These are phyloP conservation scores for Ziziphus jujuba DNA, from an alignment of 306 rosid genomes.

Conservation along the genomic window DNA sequence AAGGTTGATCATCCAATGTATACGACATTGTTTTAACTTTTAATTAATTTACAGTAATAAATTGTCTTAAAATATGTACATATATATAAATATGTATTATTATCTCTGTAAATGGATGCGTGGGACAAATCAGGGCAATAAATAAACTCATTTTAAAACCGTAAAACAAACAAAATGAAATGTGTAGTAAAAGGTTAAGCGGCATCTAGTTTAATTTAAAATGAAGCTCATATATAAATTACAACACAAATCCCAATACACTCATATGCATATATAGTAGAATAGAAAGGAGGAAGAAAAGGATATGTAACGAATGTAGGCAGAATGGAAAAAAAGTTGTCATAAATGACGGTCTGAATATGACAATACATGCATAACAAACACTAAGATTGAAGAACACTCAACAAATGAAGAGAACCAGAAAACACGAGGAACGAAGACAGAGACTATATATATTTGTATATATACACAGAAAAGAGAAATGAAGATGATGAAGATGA, in stretches of 20 bases:
- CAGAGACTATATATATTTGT: neutral
- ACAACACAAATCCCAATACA: too few relatives aligned
- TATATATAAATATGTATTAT: too few relatives aligned
- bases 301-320: neutral
- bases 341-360: neutral
- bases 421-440: too few relatives aligned
- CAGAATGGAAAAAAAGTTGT: neutral
- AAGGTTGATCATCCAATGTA: constrained; percentile 13
- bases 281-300: neutral
- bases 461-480: neutral
- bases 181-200: too few relatives aligned
- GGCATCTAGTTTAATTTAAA: too few relatives aligned
- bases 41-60: too few relatives aligned
- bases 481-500: neutral
- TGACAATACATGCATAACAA: constrained; percentile 1
- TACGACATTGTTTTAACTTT: too few relatives aligned
- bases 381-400: neutral
- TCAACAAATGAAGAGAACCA: neutral
- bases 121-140: neutral
- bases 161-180: neutral
- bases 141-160: neutral
- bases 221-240: too few relatives aligned
- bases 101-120: too few relatives aligned
- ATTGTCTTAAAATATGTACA: too few relatives aligned
- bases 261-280: neutral